These are phyloP conservation scores for Nemania sp. DNA, from an alignment of 2,329 filamentous ascomycete species.

Conservation along the genomic window DNA sequence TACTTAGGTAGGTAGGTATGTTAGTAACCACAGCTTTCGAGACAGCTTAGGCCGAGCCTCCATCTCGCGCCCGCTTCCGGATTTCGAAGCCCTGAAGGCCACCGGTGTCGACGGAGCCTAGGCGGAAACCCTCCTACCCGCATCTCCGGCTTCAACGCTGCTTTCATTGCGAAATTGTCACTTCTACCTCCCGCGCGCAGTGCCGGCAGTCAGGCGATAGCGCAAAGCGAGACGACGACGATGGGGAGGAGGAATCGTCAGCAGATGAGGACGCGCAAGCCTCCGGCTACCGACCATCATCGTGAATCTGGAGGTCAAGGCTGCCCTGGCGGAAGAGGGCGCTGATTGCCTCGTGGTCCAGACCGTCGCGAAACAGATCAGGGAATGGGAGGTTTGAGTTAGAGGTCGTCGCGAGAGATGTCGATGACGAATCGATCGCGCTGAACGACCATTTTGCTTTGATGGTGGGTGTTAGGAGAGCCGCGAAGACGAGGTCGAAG, in stretches of 20 bases:
- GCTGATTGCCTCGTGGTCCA: conserved; percentile 74
- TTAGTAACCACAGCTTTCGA: conserved; percentile 25
- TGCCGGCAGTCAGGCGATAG: conserved; percentile 28
- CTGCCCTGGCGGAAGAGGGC: conserved; percentile 67
- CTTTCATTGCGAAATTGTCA: conserved; percentile 27
- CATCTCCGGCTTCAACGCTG: conserved; percentile 16
- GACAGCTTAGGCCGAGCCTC: background rate
- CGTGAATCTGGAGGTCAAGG: conserved; percentile 79
- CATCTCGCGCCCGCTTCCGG: conserved; percentile 18
- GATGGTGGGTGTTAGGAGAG: conserved; percentile 63
- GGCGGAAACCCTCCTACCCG: conserved; percentile 24
- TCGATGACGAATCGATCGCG: conserved; percentile 66
- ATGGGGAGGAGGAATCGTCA: background rate
- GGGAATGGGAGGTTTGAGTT: conserved; percentile 74
- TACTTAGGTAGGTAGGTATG: conserved; percentile 17
- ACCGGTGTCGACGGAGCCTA: conserved; percentile 27
- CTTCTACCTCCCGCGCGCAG: conserved; percentile 27
- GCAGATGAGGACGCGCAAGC: conserved; percentile 1
- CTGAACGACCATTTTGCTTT: conserved; percentile 70
- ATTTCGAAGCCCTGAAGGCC: conserved; percentile 24
- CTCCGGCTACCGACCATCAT: conserved; percentile 80
- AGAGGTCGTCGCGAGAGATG: conserved; percentile 70
- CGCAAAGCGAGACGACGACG: background rate
- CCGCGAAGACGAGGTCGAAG: too few relatives aligned
- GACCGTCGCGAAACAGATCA: conserved; percentile 67